These are phyloP conservation scores for Anisodus acutangulus DNA, from an alignment of 257 asterid genomes.

Conservation along the genomic window DNA sequence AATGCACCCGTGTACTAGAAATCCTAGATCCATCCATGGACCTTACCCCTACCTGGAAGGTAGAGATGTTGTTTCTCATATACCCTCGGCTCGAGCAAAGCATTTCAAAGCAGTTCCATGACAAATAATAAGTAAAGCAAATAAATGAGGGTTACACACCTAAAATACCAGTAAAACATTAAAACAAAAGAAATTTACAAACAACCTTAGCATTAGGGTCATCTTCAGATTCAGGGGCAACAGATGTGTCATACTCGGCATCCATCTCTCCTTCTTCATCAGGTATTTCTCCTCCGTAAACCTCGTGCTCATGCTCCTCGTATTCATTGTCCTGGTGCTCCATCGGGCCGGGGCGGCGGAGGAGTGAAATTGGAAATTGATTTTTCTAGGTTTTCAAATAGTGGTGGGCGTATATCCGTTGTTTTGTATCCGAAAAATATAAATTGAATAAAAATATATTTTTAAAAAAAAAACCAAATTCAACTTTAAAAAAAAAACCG, in stretches of 20 bases:
- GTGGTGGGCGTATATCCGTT: too few relatives aligned
- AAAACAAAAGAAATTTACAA: background rate
- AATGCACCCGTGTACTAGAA: too few relatives aligned
- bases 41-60: too few relatives aligned
- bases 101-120: too few relatives aligned
- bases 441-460: too few relatives aligned
- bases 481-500: too few relatives aligned
- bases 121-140: background rate
- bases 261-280: constrained; percentile 37
- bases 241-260: constrained; percentile 32
- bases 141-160: background rate
- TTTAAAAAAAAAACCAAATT: too few relatives aligned
- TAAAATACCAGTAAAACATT: background rate
- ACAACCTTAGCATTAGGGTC: constrained; percentile 34
- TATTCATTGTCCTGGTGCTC: constrained; percentile 27
- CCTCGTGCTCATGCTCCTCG: constrained; percentile 35
- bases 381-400: constrained; percentile 21
- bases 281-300: constrained; percentile 36
- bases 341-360: background rate
- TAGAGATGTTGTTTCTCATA: too few relatives aligned
- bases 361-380: background rate
- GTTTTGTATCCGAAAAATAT: too few relatives aligned
- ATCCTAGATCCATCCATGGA: too few relatives aligned
- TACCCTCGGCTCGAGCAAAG: too few relatives aligned
- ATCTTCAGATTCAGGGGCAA: constrained; percentile 32